These are phyloP conservation scores for Neurospora sp. DNA, from an alignment of 495 filamentous ascomycete genomes.

Conservation along the genomic window DNA sequence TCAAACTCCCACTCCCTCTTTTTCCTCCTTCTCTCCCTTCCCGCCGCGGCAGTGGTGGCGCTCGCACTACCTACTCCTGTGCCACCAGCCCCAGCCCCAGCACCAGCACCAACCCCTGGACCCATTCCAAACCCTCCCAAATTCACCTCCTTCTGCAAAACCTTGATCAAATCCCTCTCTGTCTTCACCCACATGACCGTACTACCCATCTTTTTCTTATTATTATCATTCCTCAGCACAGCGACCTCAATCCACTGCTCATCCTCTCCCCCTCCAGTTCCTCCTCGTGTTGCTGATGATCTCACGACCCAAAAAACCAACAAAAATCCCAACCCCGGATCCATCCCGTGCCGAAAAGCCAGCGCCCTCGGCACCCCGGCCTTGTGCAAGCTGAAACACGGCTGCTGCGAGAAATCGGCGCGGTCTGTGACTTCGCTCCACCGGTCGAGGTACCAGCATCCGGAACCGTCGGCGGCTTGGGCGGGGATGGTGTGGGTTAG, in stretches of 20 bases:
- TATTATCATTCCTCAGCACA: not conserved
- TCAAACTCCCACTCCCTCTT: not conserved
- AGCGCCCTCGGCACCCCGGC: constrained; percentile 1
- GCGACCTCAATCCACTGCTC: not conserved
- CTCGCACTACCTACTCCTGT: too few relatives aligned
- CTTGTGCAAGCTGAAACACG: constrained; percentile 3
- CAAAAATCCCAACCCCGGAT: constrained; percentile 3
- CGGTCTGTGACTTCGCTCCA: not conserved
- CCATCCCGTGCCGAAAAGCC: not conserved
- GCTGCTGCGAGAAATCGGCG: not conserved
- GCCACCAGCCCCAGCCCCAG: not conserved
- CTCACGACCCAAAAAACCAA: not conserved
- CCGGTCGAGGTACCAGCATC: constrained; percentile 4
- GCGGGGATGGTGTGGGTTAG: constrained; percentile 4
- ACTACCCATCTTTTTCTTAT: not conserved
- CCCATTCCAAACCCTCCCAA: too few relatives aligned
- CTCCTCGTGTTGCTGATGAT: not conserved
- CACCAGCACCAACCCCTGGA: not conserved
- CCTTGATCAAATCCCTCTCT: not conserved
- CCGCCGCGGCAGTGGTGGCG: too few relatives aligned
- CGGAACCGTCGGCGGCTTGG: not conserved
- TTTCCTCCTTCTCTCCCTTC: not conserved
- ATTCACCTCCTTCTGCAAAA: not conserved
- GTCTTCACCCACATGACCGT: not conserved
- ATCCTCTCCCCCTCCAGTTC: not conserved